Evolutionary conservation across 2,329 filamentous ascomycete genomes (phyloP), one percentile per base, ranked within the genome.

Genomic region (Stenocarpella maydis): DNA sequence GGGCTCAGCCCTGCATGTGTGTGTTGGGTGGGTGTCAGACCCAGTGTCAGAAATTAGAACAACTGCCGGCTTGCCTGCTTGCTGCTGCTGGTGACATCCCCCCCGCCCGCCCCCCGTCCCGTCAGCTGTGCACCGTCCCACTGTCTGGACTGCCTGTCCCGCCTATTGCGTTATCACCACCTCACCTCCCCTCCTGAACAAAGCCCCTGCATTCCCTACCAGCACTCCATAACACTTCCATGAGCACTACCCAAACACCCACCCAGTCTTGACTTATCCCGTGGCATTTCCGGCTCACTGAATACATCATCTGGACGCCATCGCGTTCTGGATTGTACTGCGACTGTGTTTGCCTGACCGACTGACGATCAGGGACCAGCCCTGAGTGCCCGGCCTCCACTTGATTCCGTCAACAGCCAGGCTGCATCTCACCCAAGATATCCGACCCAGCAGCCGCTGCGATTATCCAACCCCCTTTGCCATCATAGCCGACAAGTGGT

Each of bases 121-220:
- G n/a, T n/a, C n/a, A n/a, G n/a, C n/a, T n/a, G n/a, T n/a, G n/a
- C n/a, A n/a, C n/a, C n/a, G n/a, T n/a, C n/a, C n/a, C n/a, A n/a
- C n/a, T n/a, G n/a, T n/a, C n/a, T n/a, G n/a, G 31, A 24, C 67
- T 39, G 54, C 37, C 68, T 12, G 34, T 37, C 34, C 39, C 24
- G 53, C 53, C 55, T 34, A 68, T 65, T 65, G 58, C 65, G 69
- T 70, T 70, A 65, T 68, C 69, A 66, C 45, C 63, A 55, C 65
- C 58, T 65, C 69, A 65, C 49, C 65, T 63, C 55, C 49, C 47
- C 41, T 55, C 54, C 50, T 45, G 58, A 63, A 63, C 58, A 63
- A 63, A 63, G 41, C 43, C 43, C 58, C 43, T 63, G 41, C 58
- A 37, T 37, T 47, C 37, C 45, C 45, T 41, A 39, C 61, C 24